phyloP scores from a whole-genome alignment of 1,284 basidiomycete genomes.

The Ceraceosorus guamensis region DNA sequence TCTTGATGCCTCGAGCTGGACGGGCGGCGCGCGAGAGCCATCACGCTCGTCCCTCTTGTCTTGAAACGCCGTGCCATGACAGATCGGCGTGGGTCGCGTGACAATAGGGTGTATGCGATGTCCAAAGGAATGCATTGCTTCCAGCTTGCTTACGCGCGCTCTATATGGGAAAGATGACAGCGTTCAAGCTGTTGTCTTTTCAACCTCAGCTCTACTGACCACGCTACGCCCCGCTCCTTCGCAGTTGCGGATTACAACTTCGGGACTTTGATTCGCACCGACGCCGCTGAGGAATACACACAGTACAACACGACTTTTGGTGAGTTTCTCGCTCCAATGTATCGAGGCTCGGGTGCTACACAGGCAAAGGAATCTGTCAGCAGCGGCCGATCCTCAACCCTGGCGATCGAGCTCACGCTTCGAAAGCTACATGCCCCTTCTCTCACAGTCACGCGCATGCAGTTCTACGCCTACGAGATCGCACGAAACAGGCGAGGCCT shows the following conservation, averaged over 20 bases:
- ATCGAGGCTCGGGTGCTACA: background rate
- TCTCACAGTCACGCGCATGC: conserved; percentile 50
- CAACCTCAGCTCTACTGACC: too few species aligned
- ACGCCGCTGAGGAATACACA: conserved; percentile 74
- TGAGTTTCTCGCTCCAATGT: conserved; percentile 49
- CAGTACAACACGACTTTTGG: conserved; percentile 93
- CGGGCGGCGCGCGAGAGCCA: too few species aligned
- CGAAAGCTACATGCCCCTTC: conserved; percentile 13
- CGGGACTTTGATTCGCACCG: conserved; percentile 82
- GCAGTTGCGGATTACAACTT: conserved; percentile 86
- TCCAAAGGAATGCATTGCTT: too few species aligned
- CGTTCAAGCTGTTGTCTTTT: too few species aligned
- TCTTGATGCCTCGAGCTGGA: background rate
- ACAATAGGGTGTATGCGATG: too few species aligned
- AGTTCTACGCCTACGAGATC: conserved; percentile 94
- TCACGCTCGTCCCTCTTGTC: too few species aligned
- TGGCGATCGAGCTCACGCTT: background rate
- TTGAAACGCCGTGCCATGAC: too few species aligned
- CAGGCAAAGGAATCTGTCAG: background rate
- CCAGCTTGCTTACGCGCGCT: too few species aligned
- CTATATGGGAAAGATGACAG: too few species aligned
- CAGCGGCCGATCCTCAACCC: background rate
- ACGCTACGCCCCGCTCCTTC: background rate
- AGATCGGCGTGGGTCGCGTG: too few species aligned
- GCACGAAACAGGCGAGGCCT: conserved; percentile 82